Conservation (phyloP, 345 rosid species). For the Arabidopsis arenosa region DNA sequence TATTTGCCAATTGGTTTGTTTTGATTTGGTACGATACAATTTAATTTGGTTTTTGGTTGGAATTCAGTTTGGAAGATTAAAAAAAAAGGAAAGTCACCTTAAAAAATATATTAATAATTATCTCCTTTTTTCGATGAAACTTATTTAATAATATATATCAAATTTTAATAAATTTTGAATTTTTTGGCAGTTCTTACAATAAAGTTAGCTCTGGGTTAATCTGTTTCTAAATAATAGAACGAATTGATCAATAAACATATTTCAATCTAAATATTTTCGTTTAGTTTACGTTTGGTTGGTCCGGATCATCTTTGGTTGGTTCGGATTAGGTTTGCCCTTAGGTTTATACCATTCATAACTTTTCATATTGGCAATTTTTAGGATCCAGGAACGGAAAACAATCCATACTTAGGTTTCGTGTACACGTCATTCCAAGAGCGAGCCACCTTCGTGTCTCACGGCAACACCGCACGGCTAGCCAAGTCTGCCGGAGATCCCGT, state of each 20-base stretch:
- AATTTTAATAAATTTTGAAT: neutral
- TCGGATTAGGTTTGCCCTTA: neutral
- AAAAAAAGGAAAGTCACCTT: neutral
- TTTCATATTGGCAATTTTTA: conserved; percentile 15
- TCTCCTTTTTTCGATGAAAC: too few relatives aligned
- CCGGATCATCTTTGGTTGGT: neutral
- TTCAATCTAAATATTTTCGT: neutral
- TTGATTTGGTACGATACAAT: neutral
- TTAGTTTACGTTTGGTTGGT: neutral
- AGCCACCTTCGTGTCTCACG: conserved; percentile 83
- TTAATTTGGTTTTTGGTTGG: neutral
- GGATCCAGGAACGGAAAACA: conserved; percentile 77
- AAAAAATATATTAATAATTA: neutral
- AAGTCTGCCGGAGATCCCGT: conserved; percentile 61
- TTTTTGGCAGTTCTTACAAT: neutral
- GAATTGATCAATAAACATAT: neutral
- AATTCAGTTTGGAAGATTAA: neutral
- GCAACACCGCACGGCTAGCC: conserved; percentile 75
- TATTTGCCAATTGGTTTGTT: neutral
- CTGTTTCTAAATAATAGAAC: neutral
- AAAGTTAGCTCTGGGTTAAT: neutral
- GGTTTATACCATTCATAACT: neutral
- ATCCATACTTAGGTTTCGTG: conserved; percentile 77
- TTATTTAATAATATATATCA: neutral
- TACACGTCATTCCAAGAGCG: conserved; percentile 93